phyloP scores from a whole-genome alignment of 1,139 yeast species.

The Saccharomyces hybrid region DNA sequence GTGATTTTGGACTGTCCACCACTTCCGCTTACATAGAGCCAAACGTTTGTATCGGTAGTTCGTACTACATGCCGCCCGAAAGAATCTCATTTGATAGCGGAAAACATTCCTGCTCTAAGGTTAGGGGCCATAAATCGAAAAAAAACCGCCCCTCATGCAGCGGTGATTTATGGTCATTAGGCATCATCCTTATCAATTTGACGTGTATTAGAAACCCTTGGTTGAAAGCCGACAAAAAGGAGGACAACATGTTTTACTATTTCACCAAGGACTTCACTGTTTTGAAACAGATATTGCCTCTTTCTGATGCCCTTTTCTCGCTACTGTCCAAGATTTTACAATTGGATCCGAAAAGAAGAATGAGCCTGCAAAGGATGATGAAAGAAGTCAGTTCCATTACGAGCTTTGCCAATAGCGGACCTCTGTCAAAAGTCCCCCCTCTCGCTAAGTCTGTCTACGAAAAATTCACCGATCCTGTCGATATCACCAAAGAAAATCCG shows the following conservation, averaged over 20 bases:
- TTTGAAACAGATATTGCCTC: conserved; percentile 45
- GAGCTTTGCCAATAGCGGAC: conserved; percentile 3
- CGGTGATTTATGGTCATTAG: conserved; percentile 87
- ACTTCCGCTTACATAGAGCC: conserved; percentile 51
- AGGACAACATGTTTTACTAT: conserved; percentile 51
- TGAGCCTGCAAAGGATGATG: conserved; percentile 42
- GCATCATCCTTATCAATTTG: conserved; percentile 70
- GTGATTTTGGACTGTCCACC: conserved; percentile 84
- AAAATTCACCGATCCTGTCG: neutral
- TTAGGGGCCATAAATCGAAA: neutral
- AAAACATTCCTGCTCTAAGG: conserved; percentile 11
- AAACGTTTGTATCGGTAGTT: conserved; percentile 78
- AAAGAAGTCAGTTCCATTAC: conserved; percentile 6
- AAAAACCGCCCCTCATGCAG: conserved; percentile 49
- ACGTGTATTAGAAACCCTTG: conserved; percentile 90
- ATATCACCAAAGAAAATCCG: neutral
- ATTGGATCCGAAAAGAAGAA: conserved; percentile 61
- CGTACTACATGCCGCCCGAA: conserved; percentile 93
- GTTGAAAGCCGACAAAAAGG: conserved; percentile 65
- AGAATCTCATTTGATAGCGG: conserved; percentile 39
- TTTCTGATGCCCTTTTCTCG: conserved; percentile 45
- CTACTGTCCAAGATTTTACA: conserved; percentile 50
- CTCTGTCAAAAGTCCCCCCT: neutral
- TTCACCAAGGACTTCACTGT: conserved; percentile 46
- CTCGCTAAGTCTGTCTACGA: neutral